Evolutionary conservation across 441 rosid genomes (phyloP).

Genomic region (Manihot esculenta): DNA sequence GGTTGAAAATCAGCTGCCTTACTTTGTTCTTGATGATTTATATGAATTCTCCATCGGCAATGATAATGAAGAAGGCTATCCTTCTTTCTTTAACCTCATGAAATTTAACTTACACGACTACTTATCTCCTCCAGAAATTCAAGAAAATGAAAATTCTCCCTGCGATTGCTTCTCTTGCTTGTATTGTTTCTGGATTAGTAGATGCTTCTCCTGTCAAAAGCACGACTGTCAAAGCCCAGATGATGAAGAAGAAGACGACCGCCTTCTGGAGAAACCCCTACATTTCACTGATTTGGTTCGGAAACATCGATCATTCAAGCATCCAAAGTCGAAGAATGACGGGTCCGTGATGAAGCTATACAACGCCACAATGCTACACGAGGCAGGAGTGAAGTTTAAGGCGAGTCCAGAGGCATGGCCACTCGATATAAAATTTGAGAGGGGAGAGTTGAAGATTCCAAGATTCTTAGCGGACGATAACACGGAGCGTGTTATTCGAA

Average conservation of each 20-base stretch:
- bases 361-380: not conserved
- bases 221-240: not conserved
- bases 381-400: constrained; percentile 1
- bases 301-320: not conserved
- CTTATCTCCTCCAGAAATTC: no score
- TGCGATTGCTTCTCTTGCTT: not conserved
- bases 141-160: no score
- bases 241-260: not conserved
- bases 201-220: not conserved
- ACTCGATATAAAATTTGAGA: not conserved
- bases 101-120: not conserved
- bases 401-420: constrained; percentile 1
- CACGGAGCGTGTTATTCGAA: not conserved
- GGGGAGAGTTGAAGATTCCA: constrained; percentile 18
- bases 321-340: not conserved
- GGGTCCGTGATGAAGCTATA: not conserved
- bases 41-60: not conserved
- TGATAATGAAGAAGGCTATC: not conserved
- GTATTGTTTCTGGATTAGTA: not conserved
- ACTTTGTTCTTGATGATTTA: not conserved
- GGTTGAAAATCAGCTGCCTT: not conserved
- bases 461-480: not conserved
- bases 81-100: not conserved
- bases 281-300: constrained; percentile 4
- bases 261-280: not conserved